Evolutionary conservation across 352 stramenopile species (phyloP).

Genomic region (Globisporangium lucens): DNA sequence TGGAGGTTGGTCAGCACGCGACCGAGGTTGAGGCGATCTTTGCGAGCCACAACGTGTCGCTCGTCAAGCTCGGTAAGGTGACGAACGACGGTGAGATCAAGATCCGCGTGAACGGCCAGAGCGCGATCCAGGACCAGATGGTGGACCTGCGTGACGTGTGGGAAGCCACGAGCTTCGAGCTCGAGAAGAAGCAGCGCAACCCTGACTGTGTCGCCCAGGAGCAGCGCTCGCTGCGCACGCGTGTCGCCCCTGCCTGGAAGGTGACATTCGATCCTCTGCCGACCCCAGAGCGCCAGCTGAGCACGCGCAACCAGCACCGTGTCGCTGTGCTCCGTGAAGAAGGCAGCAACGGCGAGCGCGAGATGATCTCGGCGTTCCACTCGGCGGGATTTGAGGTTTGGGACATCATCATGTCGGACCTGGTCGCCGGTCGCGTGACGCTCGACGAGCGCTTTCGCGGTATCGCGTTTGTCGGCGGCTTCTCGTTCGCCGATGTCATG

Average conservation of each 20-base stretch:
- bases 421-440: slow-evolving; percentile 89
- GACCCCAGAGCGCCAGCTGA: slow-evolving; percentile 82
- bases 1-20: slow-evolving; percentile 57
- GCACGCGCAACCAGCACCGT: slow-evolving; percentile 87
- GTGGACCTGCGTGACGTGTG: slow-evolving; percentile 94
- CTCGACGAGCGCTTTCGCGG: slow-evolving; percentile 95
- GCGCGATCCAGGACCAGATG: slow-evolving; percentile 70
- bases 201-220: slow-evolving; percentile 95
- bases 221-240: slow-evolving; percentile 86
- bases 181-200: slow-evolving; percentile 98
- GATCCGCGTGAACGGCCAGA: slow-evolving; percentile 87
- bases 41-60: slow-evolving; percentile 67
- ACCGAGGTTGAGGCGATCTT: slow-evolving; percentile 88
- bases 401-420: slow-evolving; percentile 97
- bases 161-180: slow-evolving; percentile 98
- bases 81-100: slow-evolving; percentile 84
- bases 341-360: slow-evolving; percentile 98
- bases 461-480: slow-evolving; percentile 98
- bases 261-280: slow-evolving; percentile 83
- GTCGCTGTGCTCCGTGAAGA: slow-evolving; percentile 97
- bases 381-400: slow-evolving; percentile 97
- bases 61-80: slow-evolving; percentile 90
- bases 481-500: slow-evolving; percentile 98
- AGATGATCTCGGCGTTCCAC: slow-evolving; percentile 98
- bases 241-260: slow-evolving; percentile 86